Evolutionary conservation across 106 monocot species (phyloP), one percentile per base, ranked within the genome.

Genomic region (Alisma plantagoaquatica): DNA sequence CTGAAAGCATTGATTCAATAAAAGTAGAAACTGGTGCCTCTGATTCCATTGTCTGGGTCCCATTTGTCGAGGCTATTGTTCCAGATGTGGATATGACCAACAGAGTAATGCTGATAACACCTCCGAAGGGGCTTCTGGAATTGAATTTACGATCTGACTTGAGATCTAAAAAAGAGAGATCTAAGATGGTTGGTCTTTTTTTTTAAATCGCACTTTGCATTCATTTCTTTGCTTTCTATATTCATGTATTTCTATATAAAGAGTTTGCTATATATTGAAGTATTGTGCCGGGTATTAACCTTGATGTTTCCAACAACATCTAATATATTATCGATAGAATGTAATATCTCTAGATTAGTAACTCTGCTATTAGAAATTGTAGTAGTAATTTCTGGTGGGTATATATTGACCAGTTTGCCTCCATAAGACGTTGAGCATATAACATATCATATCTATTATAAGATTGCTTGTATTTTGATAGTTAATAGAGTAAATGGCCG

Each of bases 61-160:
- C 98, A 29, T 98, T 98, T 85, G 98, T 90, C 33, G 71, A 89
- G 60, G 98, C 75, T 53, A 98, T 98, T 66, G 89, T 98, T 60
- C 89, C 85, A 56, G 74, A 82, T 60, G 70, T 98, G 68, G 84
- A 90, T 67, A 66, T 74, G 68, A 70, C 68, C 19, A 76, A 23
- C 50, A 70, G 74, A 75, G 85, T 79, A 69, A 89, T 98, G 81
- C 31, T 10, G 18, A 98, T 98, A 47, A 82, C 98, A 28, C 98
- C 98, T 61, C 98, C 98, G 54, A 90, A 98, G 47, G 89, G 98
- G 27, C 82, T 98, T 50, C 60, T 98, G 16, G 98, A 98, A 57
- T 70, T 98, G 54, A 98, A 98, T 57, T 28, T 73, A 44, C 81
- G 82, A 32, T 65, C 64, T 61, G 79, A 78, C 46, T 31, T 31